phyloP scores from a whole-genome alignment of 345 rosid genomes.

The Orychophragmus violaceus region DNA sequence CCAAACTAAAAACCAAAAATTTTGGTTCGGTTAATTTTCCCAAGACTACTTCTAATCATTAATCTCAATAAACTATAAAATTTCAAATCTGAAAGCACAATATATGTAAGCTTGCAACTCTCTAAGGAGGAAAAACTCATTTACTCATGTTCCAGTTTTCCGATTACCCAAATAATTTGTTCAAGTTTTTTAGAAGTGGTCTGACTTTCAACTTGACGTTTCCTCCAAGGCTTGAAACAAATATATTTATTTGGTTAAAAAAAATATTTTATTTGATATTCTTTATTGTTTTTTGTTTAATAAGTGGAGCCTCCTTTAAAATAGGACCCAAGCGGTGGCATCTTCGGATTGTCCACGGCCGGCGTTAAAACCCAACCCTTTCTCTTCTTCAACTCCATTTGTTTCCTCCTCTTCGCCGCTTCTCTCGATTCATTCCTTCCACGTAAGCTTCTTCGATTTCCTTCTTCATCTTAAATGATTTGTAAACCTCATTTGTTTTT shows the following conservation, averaged over 20 bases:
- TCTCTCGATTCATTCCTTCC: background rate
- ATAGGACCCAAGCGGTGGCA: constrained; percentile 12
- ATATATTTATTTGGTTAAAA: background rate
- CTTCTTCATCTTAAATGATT: background rate
- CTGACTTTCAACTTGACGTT: background rate
- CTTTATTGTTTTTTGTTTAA: background rate
- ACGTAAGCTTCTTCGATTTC: constrained; percentile 2
- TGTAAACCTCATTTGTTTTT: background rate
- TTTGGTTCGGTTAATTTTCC: too few relatives aligned
- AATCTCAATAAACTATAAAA: too few relatives aligned
- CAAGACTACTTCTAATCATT: too few relatives aligned
- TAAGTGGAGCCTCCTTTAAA: constrained; percentile 14
- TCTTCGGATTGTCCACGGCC: constrained; percentile 5
- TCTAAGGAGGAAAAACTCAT: too few relatives aligned
- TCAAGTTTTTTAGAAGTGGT: background rate
- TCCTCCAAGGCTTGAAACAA: constrained; percentile 11
- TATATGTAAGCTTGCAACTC: too few relatives aligned
- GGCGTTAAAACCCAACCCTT: constrained; percentile 24
- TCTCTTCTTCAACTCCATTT: background rate
- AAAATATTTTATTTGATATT: background rate
- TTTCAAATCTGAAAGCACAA: too few relatives aligned
- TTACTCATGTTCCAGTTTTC: too few relatives aligned
- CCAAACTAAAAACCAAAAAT: too few relatives aligned
- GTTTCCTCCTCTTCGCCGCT: background rate
- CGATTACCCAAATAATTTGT: too few relatives aligned